Evolutionary conservation across 2,329 filamentous ascomycete genomes (phyloP), one percentile per base, ranked within the genome.

Genomic region (Epichloe typhina): DNA sequence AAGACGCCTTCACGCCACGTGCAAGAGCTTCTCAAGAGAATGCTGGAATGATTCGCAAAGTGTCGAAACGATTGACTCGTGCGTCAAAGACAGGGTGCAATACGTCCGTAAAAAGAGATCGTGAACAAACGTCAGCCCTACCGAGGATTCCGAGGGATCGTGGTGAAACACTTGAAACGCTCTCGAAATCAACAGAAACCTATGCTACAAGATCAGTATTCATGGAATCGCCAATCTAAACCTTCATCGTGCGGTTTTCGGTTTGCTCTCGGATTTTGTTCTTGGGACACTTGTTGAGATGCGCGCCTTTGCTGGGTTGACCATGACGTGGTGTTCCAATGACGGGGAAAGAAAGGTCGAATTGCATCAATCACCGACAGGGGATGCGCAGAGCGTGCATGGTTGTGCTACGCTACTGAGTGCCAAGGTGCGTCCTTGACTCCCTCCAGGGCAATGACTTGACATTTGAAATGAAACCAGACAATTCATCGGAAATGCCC

Each of bases 181-280:
- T 68, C 62, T 64, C 58, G 61, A 68, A 68, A 68, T 64, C 60
- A 69, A 64, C 60, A 65, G 62, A 68, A 69, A 66, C 66, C 50
- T 52, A 33, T 68, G 48, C 23, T n/a, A 38, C 13, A 23, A n/a
- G 26, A 54, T 66, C 56, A 67, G 62, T 50, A 52, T 45, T 43
- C 23, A 23, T 36, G 12, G 11, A 19, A 23, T n/a, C 26, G 37
- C 8, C 35, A 17, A 38, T 5, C 19, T 35, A 38, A 38, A 4
- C 35, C 7, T 19, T 11, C 13, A 26, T 17, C 37, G 6, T 46
- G 17, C 19, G 12, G 35, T 15, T 37, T 23, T 23, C 26, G 26
- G 7, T 26, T 2, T 5, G 5, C 13, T 45, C 6, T 5, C 3
- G 19, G 4, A 31, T 31, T 38, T 39, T 47, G 21, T 8, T 45